Conservation (phyloP, 1,284 basidiomycete genomes). For the Tilletia setariae region DNA sequence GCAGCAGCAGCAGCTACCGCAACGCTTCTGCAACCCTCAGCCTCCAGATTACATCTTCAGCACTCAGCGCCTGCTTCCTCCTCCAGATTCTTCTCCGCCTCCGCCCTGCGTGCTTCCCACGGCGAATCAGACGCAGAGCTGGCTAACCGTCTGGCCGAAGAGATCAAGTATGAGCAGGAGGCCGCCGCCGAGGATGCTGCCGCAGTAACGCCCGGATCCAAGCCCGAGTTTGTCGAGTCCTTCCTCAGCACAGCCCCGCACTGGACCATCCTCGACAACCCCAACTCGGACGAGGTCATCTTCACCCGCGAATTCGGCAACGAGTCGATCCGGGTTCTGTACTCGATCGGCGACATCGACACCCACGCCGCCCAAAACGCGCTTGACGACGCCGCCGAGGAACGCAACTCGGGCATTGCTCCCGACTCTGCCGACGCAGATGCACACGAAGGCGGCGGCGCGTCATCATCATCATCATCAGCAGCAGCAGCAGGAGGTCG, state of each 20-base stretch:
- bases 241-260: conserved; percentile 69
- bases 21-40: neutral
- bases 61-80: neutral
- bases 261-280: conserved; percentile 74
- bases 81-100: conserved; percentile 21
- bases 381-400: conserved; percentile 22
- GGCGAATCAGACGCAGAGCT: conserved; percentile 70
- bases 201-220: conserved; percentile 21
- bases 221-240: conserved; percentile 72
- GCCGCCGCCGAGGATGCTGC: conserved; percentile 30
- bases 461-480: too few species aligned
- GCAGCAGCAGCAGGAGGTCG: conserved; percentile 58
- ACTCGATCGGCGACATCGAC: conserved; percentile 50
- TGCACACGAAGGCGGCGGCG: conserved; percentile 4
- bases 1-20: neutral
- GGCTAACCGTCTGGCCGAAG: conserved; percentile 72
- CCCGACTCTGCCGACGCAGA: conserved; percentile 49
- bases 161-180: conserved; percentile 80
- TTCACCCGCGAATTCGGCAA: conserved; percentile 82
- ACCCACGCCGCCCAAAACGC: conserved; percentile 28
- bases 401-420: conserved; percentile 21
- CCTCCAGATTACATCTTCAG: neutral
- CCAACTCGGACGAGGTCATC: conserved; percentile 77
- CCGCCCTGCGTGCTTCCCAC: conserved; percentile 21
- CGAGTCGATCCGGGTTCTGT: conserved; percentile 61